Base-by-base conservation (phyloP, 768 basidiomycete genomes). In the Naganishia vishniacii region DNA sequence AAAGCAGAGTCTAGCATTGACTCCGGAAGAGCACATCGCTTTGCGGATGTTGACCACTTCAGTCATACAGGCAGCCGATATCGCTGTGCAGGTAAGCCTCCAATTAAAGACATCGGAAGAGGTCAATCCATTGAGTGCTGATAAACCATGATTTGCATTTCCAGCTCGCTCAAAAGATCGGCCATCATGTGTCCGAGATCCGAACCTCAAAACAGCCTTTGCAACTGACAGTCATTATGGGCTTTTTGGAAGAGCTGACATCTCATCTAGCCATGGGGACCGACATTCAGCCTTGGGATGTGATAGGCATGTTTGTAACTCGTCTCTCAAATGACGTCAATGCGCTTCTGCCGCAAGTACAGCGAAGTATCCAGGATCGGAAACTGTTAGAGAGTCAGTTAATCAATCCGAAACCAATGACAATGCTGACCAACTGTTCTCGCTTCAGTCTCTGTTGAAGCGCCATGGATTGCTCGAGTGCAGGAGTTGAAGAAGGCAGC, bases 91-190 rank as follows among this genome's bases (percentile, higher is more conserved):
- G 59, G 91, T 90, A 65, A 60, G 85, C 15, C 42, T 44, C 42
- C n/a, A n/a, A n/a, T n/a, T n/a, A n/a, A n/a, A n/a, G n/a, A n/a
- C n/a, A n/a, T n/a, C 18, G 31, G 29, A 20, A 29, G 13, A n/a
- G n/a, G 15, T 18, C 11, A n/a, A 25, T 9, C 26, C 9, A 31
- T n/a, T n/a, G n/a, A n/a, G n/a, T n/a, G n/a, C n/a, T n/a, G n/a
- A n/a, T n/a, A n/a, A n/a, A 51, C 13, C 3, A 8, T 18, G 42
- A 44, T 7, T 37, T 15, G 34, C 26, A 18, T 32, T 42, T 64
- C 0, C 59, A 93, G 90, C 83, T 97, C 48, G 92, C 93, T 0
- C 91, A 94, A 81, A 82, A 85, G 73, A 87, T 91, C 34, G 88
- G 88, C 80, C 86, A 86, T 0, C 88, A 98, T 74, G 79, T 91